phyloP scores from a whole-genome alignment of 345 rosid genomes.

The Aquilaria yunnanensis region DNA sequence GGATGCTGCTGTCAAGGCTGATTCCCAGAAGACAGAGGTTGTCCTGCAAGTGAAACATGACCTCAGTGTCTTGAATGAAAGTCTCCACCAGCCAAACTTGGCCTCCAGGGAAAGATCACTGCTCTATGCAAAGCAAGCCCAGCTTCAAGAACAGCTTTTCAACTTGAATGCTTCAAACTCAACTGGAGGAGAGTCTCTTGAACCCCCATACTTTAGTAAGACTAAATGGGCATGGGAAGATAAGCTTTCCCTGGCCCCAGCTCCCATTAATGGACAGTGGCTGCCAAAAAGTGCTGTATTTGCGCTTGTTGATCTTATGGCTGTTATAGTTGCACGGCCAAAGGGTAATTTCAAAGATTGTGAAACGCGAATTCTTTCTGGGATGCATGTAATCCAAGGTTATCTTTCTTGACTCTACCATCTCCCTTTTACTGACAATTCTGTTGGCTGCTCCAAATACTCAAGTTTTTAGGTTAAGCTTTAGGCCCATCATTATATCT shows the following conservation, averaged over 20 bases:
- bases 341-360: slow-evolving; percentile 94
- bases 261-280: slow-evolving; percentile 95
- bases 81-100: slow-evolving; percentile 55
- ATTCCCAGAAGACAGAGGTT: slow-evolving; percentile 44
- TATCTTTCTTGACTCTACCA: background rate
- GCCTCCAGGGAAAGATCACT: slow-evolving; percentile 60
- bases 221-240: slow-evolving; percentile 47
- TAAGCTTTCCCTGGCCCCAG: slow-evolving; percentile 73
- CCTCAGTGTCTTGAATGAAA: slow-evolving; percentile 59
- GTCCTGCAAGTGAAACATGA: slow-evolving; percentile 47
- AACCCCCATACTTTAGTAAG: slow-evolving; percentile 61
- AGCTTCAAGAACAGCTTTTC: slow-evolving; percentile 48
- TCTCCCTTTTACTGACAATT: background rate
- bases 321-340: slow-evolving; percentile 83
- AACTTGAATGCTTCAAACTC: slow-evolving; percentile 26
- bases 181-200: slow-evolving; percentile 34
- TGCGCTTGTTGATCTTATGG: slow-evolving; percentile 93
- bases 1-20: slow-evolving; percentile 87
- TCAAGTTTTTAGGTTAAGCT: background rate
- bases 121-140: slow-evolving; percentile 42
- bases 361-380: slow-evolving; percentile 81
- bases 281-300: slow-evolving; percentile 83
- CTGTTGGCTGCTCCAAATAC: background rate
- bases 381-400: slow-evolving; percentile 79
- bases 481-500: background rate